Evolutionary conservation across 2,329 filamentous ascomycete genomes (phyloP).

Genomic region (Camptophora hylomeconis): DNA sequence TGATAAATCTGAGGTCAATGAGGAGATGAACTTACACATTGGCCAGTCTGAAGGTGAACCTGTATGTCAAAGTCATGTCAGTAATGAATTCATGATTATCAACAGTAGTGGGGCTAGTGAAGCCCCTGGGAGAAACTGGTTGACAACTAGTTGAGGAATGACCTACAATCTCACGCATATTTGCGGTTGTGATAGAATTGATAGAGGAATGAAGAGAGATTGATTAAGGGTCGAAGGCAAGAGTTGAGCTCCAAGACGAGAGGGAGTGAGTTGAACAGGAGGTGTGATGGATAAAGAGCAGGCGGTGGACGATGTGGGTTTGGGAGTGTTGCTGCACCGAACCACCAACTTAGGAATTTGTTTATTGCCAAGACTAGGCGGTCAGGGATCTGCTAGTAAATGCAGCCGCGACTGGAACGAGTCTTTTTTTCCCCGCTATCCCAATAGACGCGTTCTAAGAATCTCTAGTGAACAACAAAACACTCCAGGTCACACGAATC

Average conservation of each 20-base stretch:
- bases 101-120: conserved; percentile 19
- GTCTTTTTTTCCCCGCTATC: too few species aligned
- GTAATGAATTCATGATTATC: conserved; percentile 33
- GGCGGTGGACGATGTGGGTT: conserved; percentile 7
- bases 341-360: too few species aligned
- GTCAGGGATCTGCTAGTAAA: too few species aligned
- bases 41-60: conserved; percentile 99
- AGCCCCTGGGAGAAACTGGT: conserved; percentile 23
- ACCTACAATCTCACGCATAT: conserved; percentile 65
- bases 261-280: conserved; percentile 5
- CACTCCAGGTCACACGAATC: too few species aligned
- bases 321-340: neutral
- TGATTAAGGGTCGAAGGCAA: conserved; percentile 2
- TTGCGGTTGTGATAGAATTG: conserved; percentile 25
- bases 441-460: too few species aligned
- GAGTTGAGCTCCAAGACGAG: conserved; percentile 4
- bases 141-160: too few species aligned
- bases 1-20: conserved; percentile 23
- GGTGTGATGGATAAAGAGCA: conserved; percentile 4
- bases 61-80: conserved; percentile 48
- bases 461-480: too few species aligned
- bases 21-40: conserved; percentile 63
- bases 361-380: too few species aligned
- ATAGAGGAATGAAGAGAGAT: conserved; percentile 4
- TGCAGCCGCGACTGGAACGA: too few species aligned